Evolutionary conservation across 1,139 yeast genomes (phyloP), one percentile per base, ranked within the genome.

Genomic region (Barnettozyma hawaiiensis): DNA sequence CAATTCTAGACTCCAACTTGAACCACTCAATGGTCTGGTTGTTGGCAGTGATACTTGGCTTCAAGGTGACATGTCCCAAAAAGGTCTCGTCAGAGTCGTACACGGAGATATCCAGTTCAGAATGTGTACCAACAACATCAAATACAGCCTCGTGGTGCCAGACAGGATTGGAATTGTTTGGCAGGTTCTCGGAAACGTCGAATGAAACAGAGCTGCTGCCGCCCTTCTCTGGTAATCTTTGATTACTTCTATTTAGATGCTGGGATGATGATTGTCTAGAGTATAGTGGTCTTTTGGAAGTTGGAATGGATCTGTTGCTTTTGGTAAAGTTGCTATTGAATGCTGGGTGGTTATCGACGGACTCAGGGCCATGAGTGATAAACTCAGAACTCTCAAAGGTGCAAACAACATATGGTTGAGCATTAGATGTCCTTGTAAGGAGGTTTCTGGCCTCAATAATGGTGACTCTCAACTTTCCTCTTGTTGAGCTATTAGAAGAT

Each of bases 131-230:
- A 34, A 87, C 80, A 40, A 92, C 96, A 62, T 92, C 98, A 59
- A 92, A 92, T 23, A 78, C 78, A 9, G 97, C 94, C 58, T 85
- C 87, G 61, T 89, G 95, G 59, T 85, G 83, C 96, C 97, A 89
- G 31, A 75, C 69, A 8, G 95, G 95, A 59, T 81, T 82, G 21
- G 82, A 64, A 40, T 41, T 55, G 35, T 54, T 53, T 39, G 51
- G 38, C 12, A 49, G 47, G 7, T 37, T 34, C 12, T 47, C 46
- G 27, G 42, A 39, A 12, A 14, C 18, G 26, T 31, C 24, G 22
- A 15, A 19, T 9, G 31, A 28, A 12, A 26, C 23, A 7, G 33
- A 27, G 27, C 23, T 21, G 35, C 23, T 10, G 27, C 23, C 14
- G 35, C 23, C 15, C 3, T 33, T 41, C 19, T 46, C 41, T 20